These are phyloP conservation scores for Alternaria sp. DNA, from an alignment of 2,329 filamentous ascomycete species.

Conservation along the genomic window DNA sequence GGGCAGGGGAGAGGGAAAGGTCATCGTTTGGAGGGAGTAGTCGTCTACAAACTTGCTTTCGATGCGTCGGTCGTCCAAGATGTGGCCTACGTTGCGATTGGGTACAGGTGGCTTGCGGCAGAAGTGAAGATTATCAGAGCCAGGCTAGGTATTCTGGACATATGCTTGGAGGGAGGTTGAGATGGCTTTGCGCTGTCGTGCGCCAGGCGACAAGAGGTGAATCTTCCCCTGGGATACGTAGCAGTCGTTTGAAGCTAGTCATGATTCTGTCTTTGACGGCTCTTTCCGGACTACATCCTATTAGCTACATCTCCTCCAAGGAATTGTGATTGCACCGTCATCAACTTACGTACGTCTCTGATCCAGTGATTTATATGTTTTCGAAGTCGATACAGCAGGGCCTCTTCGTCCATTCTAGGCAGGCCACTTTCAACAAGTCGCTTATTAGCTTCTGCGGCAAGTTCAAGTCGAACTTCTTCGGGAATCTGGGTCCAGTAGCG, in stretches of 20 bases:
- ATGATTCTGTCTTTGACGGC: neutral
- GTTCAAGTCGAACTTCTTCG: neutral
- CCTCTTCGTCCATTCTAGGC: constrained; percentile 11
- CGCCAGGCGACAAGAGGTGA: neutral
- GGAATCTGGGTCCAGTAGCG: constrained; percentile 17
- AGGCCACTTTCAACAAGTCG: constrained; percentile 8
- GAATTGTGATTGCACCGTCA: neutral
- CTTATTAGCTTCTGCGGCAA: constrained; percentile 10
- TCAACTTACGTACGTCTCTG: constrained; percentile 4
- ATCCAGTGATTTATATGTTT: constrained; percentile 18
- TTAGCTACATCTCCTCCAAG: neutral
- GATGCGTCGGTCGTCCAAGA: neutral
- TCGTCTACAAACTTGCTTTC: neutral
- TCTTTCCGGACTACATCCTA: neutral
- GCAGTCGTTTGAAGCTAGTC: constrained; percentile 1
- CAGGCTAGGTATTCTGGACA: neutral
- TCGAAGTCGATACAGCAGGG: constrained; percentile 10
- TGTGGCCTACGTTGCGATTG: neutral
- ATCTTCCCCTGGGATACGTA: neutral
- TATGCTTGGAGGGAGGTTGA: neutral
- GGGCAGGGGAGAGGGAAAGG: constrained; percentile 34
- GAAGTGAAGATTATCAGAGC: neutral
- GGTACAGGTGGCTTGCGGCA: neutral
- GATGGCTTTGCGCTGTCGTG: neutral
- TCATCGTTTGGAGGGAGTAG: constrained; percentile 46